Base-by-base conservation (phyloP, 371 early-diverging fungal species). In the Lichtheimia ornata region DNA sequence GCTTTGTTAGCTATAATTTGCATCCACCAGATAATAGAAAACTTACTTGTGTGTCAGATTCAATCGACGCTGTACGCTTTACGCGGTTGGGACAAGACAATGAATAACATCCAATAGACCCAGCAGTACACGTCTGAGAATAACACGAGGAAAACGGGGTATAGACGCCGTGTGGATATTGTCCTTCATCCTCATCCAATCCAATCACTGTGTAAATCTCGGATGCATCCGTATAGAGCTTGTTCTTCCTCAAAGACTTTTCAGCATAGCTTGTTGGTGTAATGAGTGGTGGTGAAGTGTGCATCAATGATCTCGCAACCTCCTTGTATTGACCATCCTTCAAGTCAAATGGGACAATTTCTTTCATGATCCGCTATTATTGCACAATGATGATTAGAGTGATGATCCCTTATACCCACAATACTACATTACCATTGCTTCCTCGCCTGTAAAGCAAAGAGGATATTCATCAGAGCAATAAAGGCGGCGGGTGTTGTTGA, bases 391-490 rank as follows among this genome's bases (percentile, higher is more conserved):
- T 6, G 1, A 35, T 35, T 6, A 35, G 35, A 9, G 11, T 35
- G 35, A 35, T 35, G 0, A 11, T 2, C 11, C 9, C 9, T 35
- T 35, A 35, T 35, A 35, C 1, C 1, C 2, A 35, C 35, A 35
- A 30, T 71, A 5, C 43, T 5, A 43, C 62, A 62, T 35, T 67
- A 75, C 79, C 57, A 76, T 51, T 2, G 72, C 74, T 53, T 79
- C 79, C 56, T 73, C 71, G 28, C 79, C 76, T 30, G 50, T 73
- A 53, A 79, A 79, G 44, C 76, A 75, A 3, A 62, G 45, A 15
- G 79, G 76, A 49, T 79, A 73, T 61, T 76, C 76, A 5, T 56
- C 68, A 5, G 79, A 54, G 43, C 66, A 72, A 50, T 69, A 73
- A 4, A 79, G 64, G 18, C 60, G 64, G 51, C 79, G 63, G 14